These are phyloP conservation scores for Aspergillus melleus DNA, from an alignment of 2,329 filamentous ascomycete genomes.

Conservation along the genomic window DNA sequence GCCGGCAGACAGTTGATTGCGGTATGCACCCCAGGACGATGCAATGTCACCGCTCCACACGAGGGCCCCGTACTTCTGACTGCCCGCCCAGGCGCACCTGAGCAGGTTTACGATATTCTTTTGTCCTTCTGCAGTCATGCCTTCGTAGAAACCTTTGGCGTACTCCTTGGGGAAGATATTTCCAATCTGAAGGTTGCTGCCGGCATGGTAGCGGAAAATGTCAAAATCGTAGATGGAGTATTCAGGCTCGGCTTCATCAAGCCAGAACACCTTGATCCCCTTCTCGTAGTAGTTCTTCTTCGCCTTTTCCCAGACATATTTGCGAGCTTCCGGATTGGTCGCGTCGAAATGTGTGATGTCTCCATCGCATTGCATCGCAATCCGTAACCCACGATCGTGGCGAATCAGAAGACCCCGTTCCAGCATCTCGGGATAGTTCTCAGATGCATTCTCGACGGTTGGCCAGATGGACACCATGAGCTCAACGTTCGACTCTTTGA, in stretches of 20 bases:
- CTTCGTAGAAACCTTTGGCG: conserved; percentile 61
- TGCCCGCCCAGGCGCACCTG: conserved; percentile 58
- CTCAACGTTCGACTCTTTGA: conserved; percentile 60
- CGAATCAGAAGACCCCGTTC: conserved; percentile 62
- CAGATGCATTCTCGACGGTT: conserved; percentile 59
- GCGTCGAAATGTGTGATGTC: conserved; percentile 63
- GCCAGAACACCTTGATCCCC: conserved; percentile 66
- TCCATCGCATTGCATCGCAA: conserved; percentile 60
- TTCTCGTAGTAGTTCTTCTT: conserved; percentile 62
- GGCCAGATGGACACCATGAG: conserved; percentile 72
- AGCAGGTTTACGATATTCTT: conserved; percentile 60
- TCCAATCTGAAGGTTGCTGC: conserved; percentile 56
- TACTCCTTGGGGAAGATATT: conserved; percentile 63
- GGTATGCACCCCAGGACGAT: conserved; percentile 60
- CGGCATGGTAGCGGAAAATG: conserved; percentile 61
- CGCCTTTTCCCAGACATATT: conserved; percentile 60
- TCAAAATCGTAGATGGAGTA: conserved; percentile 67
- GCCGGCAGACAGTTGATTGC: conserved; percentile 62
- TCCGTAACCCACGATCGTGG: conserved; percentile 59
- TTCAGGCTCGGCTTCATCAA: conserved; percentile 66
- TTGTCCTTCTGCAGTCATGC: conserved; percentile 55
- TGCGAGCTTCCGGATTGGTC: conserved; percentile 60
- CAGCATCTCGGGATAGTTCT: conserved; percentile 64
- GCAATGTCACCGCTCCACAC: conserved; percentile 70
- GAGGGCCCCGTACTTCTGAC: conserved; percentile 64